Conservation (phyloP, 352 stramenopile species). For the Phytophthora pinifolia region DNA sequence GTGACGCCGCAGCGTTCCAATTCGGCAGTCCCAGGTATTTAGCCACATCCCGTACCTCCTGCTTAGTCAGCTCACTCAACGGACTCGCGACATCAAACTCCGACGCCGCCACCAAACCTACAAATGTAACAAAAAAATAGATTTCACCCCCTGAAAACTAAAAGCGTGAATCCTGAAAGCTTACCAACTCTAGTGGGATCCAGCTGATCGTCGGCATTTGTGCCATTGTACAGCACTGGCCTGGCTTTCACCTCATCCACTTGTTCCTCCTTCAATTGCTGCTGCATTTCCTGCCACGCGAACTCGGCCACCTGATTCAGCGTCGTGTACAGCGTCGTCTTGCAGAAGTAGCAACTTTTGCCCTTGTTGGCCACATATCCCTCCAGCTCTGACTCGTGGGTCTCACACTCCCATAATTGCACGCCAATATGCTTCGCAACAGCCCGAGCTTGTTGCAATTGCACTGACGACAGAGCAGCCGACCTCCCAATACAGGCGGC, state of each 20-base stretch:
- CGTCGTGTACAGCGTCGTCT: slow-evolving; percentile 96
- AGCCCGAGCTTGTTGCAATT: slow-evolving; percentile 85
- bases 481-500: slow-evolving; percentile 94
- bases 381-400: slow-evolving; percentile 77
- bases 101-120: slow-evolving; percentile 90
- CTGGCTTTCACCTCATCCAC: slow-evolving; percentile 13
- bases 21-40: slow-evolving; percentile 93
- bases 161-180: slow-evolving; percentile 1
- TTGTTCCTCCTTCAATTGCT: not conserved
- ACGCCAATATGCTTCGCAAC: slow-evolving; percentile 91
- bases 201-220: slow-evolving; percentile 94
- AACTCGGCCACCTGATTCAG: slow-evolving; percentile 87
- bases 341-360: slow-evolving; percentile 96
- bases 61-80: slow-evolving; percentile 89
- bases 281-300: slow-evolving; percentile 35
- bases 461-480: slow-evolving; percentile 81
- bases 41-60: slow-evolving; percentile 83
- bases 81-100: slow-evolving; percentile 94
- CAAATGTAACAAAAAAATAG: slow-evolving; percentile 6
- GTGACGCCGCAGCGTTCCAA: slow-evolving; percentile 95
- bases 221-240: slow-evolving; percentile 95
- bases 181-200: slow-evolving; percentile 90
- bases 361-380: slow-evolving; percentile 95
- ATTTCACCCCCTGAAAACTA: not conserved
- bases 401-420: slow-evolving; percentile 85